Evolutionary conservation across 106 monocot species (phyloP).

Genomic region (Dendrobium chrysotoxum): DNA sequence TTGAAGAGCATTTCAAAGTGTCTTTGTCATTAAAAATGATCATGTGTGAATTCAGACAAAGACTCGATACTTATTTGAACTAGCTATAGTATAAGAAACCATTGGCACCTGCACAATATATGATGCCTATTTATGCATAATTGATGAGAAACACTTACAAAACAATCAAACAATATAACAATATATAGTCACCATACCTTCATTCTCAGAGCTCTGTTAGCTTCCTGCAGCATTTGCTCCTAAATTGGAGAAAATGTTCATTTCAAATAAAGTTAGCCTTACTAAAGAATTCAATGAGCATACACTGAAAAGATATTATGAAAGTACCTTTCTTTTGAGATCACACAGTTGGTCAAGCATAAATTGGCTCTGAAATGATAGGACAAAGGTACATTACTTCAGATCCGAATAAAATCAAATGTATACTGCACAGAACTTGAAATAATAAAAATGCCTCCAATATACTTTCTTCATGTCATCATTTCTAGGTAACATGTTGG

Average conservation of each 20-base stretch:
- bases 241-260: neutral
- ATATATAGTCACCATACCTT: constrained; percentile 1
- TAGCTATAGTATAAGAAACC: too few relatives aligned
- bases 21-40: too few relatives aligned
- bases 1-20: too few relatives aligned
- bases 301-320: neutral
- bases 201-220: constrained; percentile 6
- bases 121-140: neutral
- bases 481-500: too few relatives aligned
- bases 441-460: neutral
- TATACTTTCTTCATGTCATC: too few relatives aligned
- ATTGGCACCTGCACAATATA: too few relatives aligned
- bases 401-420: neutral
- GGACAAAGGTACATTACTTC: neutral
- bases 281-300: neutral
- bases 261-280: neutral
- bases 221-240: constrained; percentile 12
- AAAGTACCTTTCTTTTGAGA: constrained; percentile 7
- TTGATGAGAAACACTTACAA: too few relatives aligned
- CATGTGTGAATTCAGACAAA: too few relatives aligned
- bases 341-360: constrained; percentile 8
- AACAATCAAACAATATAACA: neutral
- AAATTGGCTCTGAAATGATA: neutral
- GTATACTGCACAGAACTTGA: neutral
- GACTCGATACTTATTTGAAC: too few relatives aligned